Evolutionary conservation across 2,329 filamentous ascomycete species (phyloP).

Genomic region (Trichoderma oligosporum): DNA sequence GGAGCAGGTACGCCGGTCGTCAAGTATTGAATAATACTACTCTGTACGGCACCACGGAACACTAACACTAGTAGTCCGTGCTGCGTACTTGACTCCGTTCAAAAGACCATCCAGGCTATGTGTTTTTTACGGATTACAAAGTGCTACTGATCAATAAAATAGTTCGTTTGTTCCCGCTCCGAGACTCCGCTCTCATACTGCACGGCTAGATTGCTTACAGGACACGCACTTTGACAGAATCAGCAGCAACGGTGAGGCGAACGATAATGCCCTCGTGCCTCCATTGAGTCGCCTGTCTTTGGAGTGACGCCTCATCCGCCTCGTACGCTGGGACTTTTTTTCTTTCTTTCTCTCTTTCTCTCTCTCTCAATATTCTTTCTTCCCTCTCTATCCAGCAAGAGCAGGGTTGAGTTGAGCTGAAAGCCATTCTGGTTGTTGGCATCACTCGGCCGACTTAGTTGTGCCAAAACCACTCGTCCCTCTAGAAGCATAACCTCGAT

Average conservation of each 20-base stretch:
- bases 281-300: slow-evolving; percentile 9
- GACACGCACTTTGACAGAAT: not conserved
- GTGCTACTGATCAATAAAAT: too few relatives aligned
- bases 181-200: slow-evolving; percentile 1
- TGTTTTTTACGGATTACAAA: too few relatives aligned
- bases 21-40: slow-evolving; percentile 1
- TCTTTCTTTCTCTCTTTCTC: not conserved
- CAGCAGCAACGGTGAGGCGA: not conserved
- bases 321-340: not conserved
- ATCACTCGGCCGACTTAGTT: not conserved
- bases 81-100: too few relatives aligned
- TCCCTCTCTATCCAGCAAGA: not conserved
- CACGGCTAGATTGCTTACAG: slow-evolving; percentile 2
- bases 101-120: not conserved
- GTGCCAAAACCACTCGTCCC: not conserved
- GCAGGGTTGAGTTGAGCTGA: too few relatives aligned
- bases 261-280: slow-evolving; percentile 4
- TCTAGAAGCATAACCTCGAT: not conserved
- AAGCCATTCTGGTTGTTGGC: too few relatives aligned
- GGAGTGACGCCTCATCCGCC: slow-evolving; percentile 9
- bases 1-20: not conserved
- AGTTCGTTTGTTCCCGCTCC: not conserved
- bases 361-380: not conserved
- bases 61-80: not conserved
- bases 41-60: not conserved